Percentiles rank a stretch among this genome's conserved stretches.
Conservation (phyloP, 495 filamentous ascomycete genomes). For the Xylaria flabelliformis region DNA sequence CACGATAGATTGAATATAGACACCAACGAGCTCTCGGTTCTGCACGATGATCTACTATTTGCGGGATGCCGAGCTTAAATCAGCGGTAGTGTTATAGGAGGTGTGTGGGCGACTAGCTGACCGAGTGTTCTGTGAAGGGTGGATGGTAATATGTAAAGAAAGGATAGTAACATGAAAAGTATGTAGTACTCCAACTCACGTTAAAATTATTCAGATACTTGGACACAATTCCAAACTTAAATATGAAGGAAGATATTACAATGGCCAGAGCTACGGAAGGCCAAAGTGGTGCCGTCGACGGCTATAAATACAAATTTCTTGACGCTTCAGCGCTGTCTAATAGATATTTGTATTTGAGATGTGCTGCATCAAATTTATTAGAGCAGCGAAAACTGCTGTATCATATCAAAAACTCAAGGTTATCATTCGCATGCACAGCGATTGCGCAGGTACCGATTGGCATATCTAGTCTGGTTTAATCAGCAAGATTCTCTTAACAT, state of each 20-base stretch:
- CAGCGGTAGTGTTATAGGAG: neutral
- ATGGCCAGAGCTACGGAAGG: neutral
- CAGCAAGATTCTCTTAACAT: neutral
- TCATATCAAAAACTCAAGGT: neutral
- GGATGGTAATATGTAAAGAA: neutral
- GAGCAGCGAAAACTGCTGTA: neutral
- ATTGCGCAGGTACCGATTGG: neutral
- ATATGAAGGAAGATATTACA: neutral
- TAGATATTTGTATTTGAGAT: neutral
- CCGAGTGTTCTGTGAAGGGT: neutral
- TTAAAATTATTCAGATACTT: neutral
- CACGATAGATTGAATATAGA: constrained; percentile 6
- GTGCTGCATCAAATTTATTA: neutral
- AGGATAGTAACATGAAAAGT: neutral
- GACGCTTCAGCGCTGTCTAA: neutral
- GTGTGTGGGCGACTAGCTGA: neutral
- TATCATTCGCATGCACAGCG: neutral
- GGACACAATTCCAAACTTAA: too few species aligned
- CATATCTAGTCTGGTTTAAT: neutral
- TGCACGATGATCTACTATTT: neutral
- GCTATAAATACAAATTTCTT: neutral
- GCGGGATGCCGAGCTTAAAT: neutral
- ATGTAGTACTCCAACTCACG: neutral
- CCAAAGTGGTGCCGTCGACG: neutral
- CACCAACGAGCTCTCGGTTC: neutral